Percentiles rank a stretch among this genome's conserved stretches.
Evolutionary conservation across 805 yeast species (phyloP).

Genomic region (Suhomyces emberorum): DNA sequence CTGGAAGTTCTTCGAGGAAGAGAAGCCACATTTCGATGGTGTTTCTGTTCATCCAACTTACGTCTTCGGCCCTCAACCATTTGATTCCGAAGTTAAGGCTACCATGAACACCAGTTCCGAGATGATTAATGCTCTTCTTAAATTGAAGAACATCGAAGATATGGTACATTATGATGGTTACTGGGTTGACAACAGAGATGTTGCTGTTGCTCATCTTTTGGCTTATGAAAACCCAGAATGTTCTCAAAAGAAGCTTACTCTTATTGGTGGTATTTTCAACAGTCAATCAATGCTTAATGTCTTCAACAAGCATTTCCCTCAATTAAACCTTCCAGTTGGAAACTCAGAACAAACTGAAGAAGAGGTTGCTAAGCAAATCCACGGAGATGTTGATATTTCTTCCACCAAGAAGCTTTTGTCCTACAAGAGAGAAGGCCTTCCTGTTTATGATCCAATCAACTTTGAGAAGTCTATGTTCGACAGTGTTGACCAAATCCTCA

Average conservation of each 20-base stretch:
- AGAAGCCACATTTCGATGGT: slow-evolving; percentile 22
- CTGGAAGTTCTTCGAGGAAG: slow-evolving; percentile 47
- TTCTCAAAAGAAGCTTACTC: slow-evolving; percentile 27
- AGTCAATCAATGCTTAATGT: slow-evolving; percentile 31
- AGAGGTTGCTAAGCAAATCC: no score
- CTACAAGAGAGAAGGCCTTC: no score
- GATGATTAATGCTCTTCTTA: slow-evolving; percentile 15
- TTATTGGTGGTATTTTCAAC: slow-evolving; percentile 16
- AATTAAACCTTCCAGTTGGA: slow-evolving; percentile 40
- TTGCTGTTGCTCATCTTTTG: slow-evolving; percentile 13
- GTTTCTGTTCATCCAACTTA: slow-evolving; percentile 33
- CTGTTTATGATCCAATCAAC: slow-evolving; percentile 8
- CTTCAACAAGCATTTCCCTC: slow-evolving; percentile 38
- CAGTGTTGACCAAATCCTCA: slow-evolving; percentile 13
- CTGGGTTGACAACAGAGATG: slow-evolving; percentile 15
- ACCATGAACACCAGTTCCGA: slow-evolving; percentile 15
- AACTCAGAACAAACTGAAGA: no score
- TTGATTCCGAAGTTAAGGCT: slow-evolving; percentile 20
- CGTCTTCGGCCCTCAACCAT: slow-evolving; percentile 43
- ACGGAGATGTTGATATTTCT: slow-evolving; percentile 6
- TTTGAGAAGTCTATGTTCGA: slow-evolving; percentile 16
- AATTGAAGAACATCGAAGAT: slow-evolving; percentile 12
- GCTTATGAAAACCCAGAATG: slow-evolving; percentile 13
- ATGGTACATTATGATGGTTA: slow-evolving; percentile 15
- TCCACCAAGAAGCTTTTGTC: slow-evolving; percentile 15